phyloP scores from a whole-genome alignment of 257 asterid species.

The Euphrasia confusa region DNA sequence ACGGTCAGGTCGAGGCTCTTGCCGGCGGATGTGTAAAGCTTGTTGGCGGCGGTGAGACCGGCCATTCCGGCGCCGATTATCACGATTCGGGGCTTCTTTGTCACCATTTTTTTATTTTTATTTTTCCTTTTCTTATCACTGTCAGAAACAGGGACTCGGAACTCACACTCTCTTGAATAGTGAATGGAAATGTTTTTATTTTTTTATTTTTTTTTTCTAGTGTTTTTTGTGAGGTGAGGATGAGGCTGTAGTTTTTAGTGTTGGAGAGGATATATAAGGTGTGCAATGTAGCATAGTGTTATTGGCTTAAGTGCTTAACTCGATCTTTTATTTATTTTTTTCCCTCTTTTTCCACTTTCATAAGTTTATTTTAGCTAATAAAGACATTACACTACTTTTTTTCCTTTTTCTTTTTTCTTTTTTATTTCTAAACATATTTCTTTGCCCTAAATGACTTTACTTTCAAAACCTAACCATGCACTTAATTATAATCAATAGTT shows the following conservation, averaged over 20 bases:
- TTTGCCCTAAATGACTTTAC: neutral
- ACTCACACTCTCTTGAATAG: constrained; percentile 14
- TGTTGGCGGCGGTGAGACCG: constrained; percentile 79
- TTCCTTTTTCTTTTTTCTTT: constrained; percentile 23
- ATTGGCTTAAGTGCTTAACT: too few species aligned
- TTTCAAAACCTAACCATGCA: too few species aligned
- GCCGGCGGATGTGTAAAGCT: constrained; percentile 42
- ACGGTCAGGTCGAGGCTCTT: constrained; percentile 46
- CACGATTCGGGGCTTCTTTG: constrained; percentile 43
- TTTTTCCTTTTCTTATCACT: neutral
- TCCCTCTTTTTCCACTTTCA: neutral
- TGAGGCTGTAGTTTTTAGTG: constrained; percentile 41
- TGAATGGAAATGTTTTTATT: constrained; percentile 11
- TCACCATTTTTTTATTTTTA: constrained; percentile 27
- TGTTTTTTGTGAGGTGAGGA: constrained; percentile 48
- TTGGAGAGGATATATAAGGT: constrained; percentile 43
- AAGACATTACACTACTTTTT: constrained; percentile 54
- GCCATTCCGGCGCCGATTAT: constrained; percentile 95
- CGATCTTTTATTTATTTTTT: constrained; percentile 26
- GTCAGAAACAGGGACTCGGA: constrained; percentile 8
- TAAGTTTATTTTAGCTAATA: constrained; percentile 35
- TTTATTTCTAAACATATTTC: neutral
- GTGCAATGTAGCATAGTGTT: neutral
- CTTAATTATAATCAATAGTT: too few species aligned
- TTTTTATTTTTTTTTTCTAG: neutral